Base-by-base conservation (phyloP, 1,284 basidiomycete species). In the Xerocomus cyaneibrunnescens region DNA sequence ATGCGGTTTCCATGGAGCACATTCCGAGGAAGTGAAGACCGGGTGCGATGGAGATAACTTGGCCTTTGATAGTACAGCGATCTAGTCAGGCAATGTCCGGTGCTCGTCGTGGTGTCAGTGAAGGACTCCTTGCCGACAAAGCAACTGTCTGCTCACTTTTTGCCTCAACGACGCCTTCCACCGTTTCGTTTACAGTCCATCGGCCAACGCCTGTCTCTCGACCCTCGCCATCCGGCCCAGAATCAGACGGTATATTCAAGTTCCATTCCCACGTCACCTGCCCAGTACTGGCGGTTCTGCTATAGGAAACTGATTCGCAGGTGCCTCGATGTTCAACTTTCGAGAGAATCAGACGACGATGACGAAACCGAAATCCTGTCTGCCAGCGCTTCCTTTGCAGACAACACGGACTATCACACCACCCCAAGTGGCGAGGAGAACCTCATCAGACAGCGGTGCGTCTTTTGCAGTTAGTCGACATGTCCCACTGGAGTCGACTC, bases 381-480 rank as follows among this genome's bases (percentile, higher is more conserved):
- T 27, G 2, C 45, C 0, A 52, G 59, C 9, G 45, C 45, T 14
- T 4, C 44, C 25, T 67, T 66, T 8, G 42, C 53, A 57, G 48
- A 65, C 61, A 42, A 64, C 62, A 3, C 61, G 27, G 52, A 27
- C 32, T 49, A 50, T 16, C 55, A 70, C 23, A 58, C 74, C n/a
- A 72, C 84, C 56, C 84, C 83, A 35, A 85, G 84, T 38, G 85
- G 86, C 41, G 82, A 83, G 31, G 78, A 76, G 1, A 66, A 79
- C 7, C 76, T 88, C 16, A 81, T 92, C 45, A 84, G 81, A 56
- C 79, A 85, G 81, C 85, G 85, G 88, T 91, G 83, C 78, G 87
- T 88, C 60, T 35, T 56, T 59, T 56, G 59, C 57, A 17, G 21
- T 32, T 25, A 0, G 5, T 31, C 43, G 1, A 34, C 28, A 7